Conservation (phyloP, 352 stramenopile genomes). For the Phytophthora podocarpi region DNA sequence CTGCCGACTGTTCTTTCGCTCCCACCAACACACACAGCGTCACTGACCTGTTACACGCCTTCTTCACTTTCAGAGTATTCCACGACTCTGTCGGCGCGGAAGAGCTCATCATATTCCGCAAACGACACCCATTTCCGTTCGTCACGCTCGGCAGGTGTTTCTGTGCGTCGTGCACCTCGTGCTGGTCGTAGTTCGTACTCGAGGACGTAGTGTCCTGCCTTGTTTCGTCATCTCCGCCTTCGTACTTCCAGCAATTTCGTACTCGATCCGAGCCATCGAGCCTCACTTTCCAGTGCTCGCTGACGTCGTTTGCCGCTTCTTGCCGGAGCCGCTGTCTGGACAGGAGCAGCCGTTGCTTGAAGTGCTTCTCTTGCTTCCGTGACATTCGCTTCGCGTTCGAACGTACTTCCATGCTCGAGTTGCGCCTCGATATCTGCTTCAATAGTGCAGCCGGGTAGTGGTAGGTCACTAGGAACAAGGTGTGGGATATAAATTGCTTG, state of each 20-base stretch:
- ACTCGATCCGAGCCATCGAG: not conserved
- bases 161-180: too few relatives aligned
- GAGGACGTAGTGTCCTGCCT: not conserved
- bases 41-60: slow-evolving; percentile 17
- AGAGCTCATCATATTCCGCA: not conserved
- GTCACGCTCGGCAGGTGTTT: too few relatives aligned
- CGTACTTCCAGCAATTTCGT: slow-evolving; percentile 5
- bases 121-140: not conserved
- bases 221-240: not conserved
- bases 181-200: not conserved
- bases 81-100: not conserved
- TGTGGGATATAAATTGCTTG: slow-evolving; percentile 3
- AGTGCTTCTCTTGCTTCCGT: not conserved
- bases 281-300: not conserved
- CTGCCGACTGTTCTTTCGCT: too few relatives aligned
- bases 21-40: too few relatives aligned
- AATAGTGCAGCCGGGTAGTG: not conserved
- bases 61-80: slow-evolving; percentile 5
- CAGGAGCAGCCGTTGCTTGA: too few relatives aligned
- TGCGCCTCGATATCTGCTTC: not conserved
- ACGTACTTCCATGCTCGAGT: not conserved
- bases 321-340: too few relatives aligned
- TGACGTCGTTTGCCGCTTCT: not conserved
- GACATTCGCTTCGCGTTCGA: not conserved
- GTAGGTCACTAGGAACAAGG: slow-evolving; percentile 6